Base-by-base conservation (phyloP, 176 grass and related monocot species). In the Triticum turgidum region DNA sequence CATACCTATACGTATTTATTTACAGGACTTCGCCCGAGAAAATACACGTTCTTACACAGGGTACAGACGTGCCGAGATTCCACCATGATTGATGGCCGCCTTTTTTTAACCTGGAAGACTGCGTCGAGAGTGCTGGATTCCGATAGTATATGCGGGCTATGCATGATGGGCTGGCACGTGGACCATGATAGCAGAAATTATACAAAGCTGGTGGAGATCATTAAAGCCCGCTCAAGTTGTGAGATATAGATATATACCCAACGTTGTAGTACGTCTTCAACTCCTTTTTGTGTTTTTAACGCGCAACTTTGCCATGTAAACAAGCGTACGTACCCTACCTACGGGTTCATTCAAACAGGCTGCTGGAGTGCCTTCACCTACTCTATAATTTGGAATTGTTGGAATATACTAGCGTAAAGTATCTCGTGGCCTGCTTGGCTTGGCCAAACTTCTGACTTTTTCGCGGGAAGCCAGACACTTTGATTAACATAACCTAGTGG, bases 81-180 rank as follows among this genome's bases (percentile, higher is more conserved):
- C 33, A 71, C 61, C 35, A 71, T 32, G 76, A 80, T 62, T 37
- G 44, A 11, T 0, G 67, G 38, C n/a, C 6, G 24, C 15, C 22
- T 15, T 25, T 42, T 70, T 14, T 47, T 47, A 59, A 59, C 18
- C 7, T 7, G 54, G 54, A 59, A 59, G 54, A 21, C 54, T 21
- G 54, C 68, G 68, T 10, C 34, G 32, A 4, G 32, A 20, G 67
- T 17, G 18, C 51, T 22, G 72, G 61, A 66, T 65, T 52, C 59
- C 27, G 9, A 56, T 82, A 66, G 20, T 74, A 81, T 87, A 80
- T 52, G 37, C 42, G 39, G 21, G 22, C 12, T 73, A 74, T 74
- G 58, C 44, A 81, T 75, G 41, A 62, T 77, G 4, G 11, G 78
- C 34, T 74, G 39, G 38, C 71, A 65, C 30, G 58, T 87, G 78